Evolutionary conservation across 2,329 filamentous ascomycete genomes (phyloP).

Genomic region (Emydomyces testavorans): DNA sequence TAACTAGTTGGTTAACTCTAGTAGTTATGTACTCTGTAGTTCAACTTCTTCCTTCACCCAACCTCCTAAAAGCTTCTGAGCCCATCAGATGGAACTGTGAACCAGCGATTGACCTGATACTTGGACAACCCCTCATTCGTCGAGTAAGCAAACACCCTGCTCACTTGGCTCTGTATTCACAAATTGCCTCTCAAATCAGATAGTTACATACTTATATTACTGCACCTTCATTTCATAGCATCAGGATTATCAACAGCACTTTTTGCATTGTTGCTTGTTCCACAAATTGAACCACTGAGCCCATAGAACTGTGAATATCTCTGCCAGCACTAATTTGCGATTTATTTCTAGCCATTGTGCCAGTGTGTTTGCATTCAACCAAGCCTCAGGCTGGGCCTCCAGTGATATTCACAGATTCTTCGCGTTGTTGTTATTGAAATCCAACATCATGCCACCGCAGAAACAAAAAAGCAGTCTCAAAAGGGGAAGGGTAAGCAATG

Average conservation of each 20-base stretch:
- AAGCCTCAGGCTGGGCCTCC: not conserved
- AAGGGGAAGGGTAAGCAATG: conserved; percentile 56
- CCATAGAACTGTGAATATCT: not conserved
- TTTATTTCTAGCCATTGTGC: not conserved
- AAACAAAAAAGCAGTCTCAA: conserved; percentile 75
- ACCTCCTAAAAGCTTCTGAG: not conserved
- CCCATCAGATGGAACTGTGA: not conserved
- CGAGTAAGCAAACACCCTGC: not conserved
- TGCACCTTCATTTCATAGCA: not conserved
- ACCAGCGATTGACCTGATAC: not conserved
- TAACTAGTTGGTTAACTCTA: no score
- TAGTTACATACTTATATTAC: no score
- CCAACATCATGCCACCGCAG: conserved; percentile 31
- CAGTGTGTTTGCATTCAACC: not conserved
- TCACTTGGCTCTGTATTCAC: not conserved
- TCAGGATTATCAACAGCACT: not conserved
- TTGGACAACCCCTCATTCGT: not conserved
- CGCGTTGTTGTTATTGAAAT: not conserved
- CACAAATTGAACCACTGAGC: not conserved
- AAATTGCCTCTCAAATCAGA: no score
- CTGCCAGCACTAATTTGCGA: not conserved
- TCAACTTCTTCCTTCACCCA: no score
- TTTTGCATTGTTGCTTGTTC: not conserved
- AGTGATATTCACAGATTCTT: not conserved
- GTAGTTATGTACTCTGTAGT: no score